Evolutionary conservation across 2,329 filamentous ascomycete genomes (phyloP), one percentile per base, ranked within the genome.

Genomic region (Aspergillus sp.): DNA sequence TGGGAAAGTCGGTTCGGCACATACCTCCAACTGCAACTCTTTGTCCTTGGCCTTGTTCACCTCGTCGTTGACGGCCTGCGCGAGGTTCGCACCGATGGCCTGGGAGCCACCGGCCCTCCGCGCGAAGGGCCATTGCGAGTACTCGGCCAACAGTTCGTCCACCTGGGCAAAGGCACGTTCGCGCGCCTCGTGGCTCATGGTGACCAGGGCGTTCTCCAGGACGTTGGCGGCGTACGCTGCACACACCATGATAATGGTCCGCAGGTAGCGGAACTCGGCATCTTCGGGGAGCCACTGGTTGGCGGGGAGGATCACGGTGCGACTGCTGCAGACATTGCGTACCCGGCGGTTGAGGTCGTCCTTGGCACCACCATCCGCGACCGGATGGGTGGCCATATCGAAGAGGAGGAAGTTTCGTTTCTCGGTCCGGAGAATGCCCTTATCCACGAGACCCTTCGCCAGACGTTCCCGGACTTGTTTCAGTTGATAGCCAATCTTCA

Each of bases 401-500:
- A 99, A 99, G 59, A 99, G 88, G 60, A 99, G 84, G 79, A 99
- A 99, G 80, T 99, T 99, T 76, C 91, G 91, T 81, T 99, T 99
- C 76, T 99, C 94, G 56, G 94, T 99, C 65, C 94, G 90, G 53
- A 99, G 84, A 71, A 99, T 96, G 68, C 94, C 94, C 79, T 99
- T 99, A 79, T 99, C 94, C 59, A 99, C 94, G 43, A 99, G 85
- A 31, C 94, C 94, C 77, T 99, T 99, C 68, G 92, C 93, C 52
- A 99, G 83, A 53, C 94, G 89, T 79, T 99, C 94, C 70, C 94
- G 91, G 54, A 99, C 94, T 81, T 99, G 94, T 79, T 99, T 99
- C 64, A 99, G 83, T 79, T 99, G 94, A 76, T 99, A 99, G 71
- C 94, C 94, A 66, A 99, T 99, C 81, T 99, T 99, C 94, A 99